These are phyloP conservation scores for Fremontodendron californicum DNA, from an alignment of 345 rosid genomes.

Conservation along the genomic window DNA sequence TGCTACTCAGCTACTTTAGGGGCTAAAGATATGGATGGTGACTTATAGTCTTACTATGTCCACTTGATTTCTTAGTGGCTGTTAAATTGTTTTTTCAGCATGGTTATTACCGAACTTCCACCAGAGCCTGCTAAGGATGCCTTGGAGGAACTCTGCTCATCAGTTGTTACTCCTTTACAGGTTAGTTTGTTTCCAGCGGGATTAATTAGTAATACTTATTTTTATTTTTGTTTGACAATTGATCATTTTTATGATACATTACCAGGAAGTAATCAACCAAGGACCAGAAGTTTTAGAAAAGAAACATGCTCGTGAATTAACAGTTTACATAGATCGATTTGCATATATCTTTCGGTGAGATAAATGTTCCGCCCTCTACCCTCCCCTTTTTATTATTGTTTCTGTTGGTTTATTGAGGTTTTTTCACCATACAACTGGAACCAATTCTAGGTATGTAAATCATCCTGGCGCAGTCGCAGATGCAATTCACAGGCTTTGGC, in stretches of 20 bases:
- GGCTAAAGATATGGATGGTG: slow-evolving; percentile 15
- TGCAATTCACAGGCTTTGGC: slow-evolving; percentile 89
- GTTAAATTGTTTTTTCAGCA: slow-evolving; percentile 47
- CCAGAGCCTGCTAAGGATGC: slow-evolving; percentile 80
- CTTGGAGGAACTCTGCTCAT: slow-evolving; percentile 74
- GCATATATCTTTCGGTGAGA: slow-evolving; percentile 92
- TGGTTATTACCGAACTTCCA: slow-evolving; percentile 93
- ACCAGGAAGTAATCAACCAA: slow-evolving; percentile 69
- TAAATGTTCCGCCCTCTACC: not conserved
- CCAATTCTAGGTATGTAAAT: slow-evolving; percentile 71
- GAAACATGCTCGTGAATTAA: slow-evolving; percentile 87
- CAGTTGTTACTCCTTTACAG: slow-evolving; percentile 85
- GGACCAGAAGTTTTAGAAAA: slow-evolving; percentile 76
- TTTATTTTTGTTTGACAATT: slow-evolving; percentile 18
- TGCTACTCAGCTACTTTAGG: slow-evolving; percentile 10
- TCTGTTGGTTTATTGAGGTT: slow-evolving; percentile 13
- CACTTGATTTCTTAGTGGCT: slow-evolving; percentile 22
- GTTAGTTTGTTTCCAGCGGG: slow-evolving; percentile 32
- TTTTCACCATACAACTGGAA: slow-evolving; percentile 20
- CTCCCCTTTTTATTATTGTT: not conserved
- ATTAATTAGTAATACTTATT: not conserved
- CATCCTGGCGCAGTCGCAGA: slow-evolving; percentile 97
- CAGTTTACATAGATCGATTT: slow-evolving; percentile 92
- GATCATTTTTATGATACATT: slow-evolving; percentile 13
- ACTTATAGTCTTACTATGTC: not conserved